A percentile compares a stretch with the other conserved stretches of the same genome.
These are phyloP conservation scores for Mycosarcoma mackinlayi DNA, from an alignment of 1,284 basidiomycete genomes.

Conservation along the genomic window DNA sequence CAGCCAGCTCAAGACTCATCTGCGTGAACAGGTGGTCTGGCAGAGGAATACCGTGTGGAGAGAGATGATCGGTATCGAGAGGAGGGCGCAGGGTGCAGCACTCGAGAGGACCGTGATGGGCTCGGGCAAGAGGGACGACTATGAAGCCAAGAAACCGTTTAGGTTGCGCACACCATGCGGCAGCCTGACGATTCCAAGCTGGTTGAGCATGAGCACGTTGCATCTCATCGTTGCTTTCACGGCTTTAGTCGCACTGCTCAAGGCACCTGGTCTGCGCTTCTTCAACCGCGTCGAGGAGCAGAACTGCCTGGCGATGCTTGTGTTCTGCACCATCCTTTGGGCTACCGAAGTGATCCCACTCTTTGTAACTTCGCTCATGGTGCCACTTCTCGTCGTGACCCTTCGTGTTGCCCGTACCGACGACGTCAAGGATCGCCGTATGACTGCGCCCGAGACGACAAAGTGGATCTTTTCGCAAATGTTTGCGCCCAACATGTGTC, in stretches of 20 bases:
- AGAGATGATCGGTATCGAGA: constrained; percentile 92
- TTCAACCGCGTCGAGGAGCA: constrained; percentile 80
- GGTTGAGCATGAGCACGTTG: constrained; percentile 62
- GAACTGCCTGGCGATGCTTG: constrained; percentile 88
- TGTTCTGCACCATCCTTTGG: constrained; percentile 94
- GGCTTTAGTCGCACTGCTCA: constrained; percentile 60
- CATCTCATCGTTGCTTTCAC: constrained; percentile 62
- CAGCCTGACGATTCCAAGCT: constrained; percentile 47
- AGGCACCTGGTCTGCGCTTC: constrained; percentile 62
- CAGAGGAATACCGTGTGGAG: constrained; percentile 96
- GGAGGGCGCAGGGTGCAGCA: constrained; percentile 69
- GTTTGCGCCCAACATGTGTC: constrained; percentile 89
- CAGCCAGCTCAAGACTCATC: constrained; percentile 85
- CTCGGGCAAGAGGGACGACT: constrained; percentile 21
- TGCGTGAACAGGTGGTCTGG: constrained; percentile 90
- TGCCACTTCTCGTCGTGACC: constrained; percentile 89
- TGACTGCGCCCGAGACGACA: constrained; percentile 80
- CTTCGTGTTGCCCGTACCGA: constrained; percentile 81
- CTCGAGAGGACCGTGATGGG: constrained; percentile 64
- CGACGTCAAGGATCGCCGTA: constrained; percentile 73
- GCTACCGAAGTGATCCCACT: constrained; percentile 96
- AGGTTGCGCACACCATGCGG: constrained; percentile 57
- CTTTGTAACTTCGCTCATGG: constrained; percentile 91
- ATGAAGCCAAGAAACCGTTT: constrained; percentile 53
- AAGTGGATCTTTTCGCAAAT: constrained; percentile 78